Base-by-base conservation (phyloP, 352 stramenopile genomes). In the Phytophthora fragariae region DNA sequence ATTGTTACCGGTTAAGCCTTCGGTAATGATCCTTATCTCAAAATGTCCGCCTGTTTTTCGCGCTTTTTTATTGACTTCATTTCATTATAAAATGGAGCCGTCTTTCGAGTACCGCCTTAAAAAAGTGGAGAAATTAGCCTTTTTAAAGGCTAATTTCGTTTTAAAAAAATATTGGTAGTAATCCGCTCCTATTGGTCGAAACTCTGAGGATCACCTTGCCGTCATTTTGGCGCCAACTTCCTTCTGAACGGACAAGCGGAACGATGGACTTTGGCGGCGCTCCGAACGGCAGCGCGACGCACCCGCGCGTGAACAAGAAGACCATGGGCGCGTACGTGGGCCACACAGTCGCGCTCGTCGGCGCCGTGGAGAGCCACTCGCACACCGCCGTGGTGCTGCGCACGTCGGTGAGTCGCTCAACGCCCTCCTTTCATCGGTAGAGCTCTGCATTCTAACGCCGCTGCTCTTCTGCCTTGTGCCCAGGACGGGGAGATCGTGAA, bases 291-390 rank as follows among this genome's bases (percentile, higher is more conserved):
- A 78, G 65, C 41, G 85, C 82, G 56, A 94, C 89, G 46, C 89
- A 88, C 65, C 86, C 89, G 68, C 89, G 89, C 68, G 88, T 96
- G 59, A 96, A 96, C 80, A 94, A 94, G 79, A 86, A 86, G 73
- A 82, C 77, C 1, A 80, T 96, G 73, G 67, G 73, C 47, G 73
- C 73, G 9, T 93, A 92, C 65, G 59, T 91, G 27, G 85, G 86
- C 24, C 80, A 86, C 62, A 93, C 87, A 0, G 89, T 96, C 9
- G 82, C 89, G 56, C 82, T 96, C 6, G 89, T 96, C 6, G 89
- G 88, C 3, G 76, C 80, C 24, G 83, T 96, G 15, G 84, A 94
- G 70, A 93, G 83, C 68, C 84, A 93, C 75, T 85, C 78, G 76
- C 88, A 82, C 17, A 94, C 84, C 17, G 82, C 80, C 3, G 89